Conservation (phyloP, 257 asterid species). For the Solanum medicagineum region DNA sequence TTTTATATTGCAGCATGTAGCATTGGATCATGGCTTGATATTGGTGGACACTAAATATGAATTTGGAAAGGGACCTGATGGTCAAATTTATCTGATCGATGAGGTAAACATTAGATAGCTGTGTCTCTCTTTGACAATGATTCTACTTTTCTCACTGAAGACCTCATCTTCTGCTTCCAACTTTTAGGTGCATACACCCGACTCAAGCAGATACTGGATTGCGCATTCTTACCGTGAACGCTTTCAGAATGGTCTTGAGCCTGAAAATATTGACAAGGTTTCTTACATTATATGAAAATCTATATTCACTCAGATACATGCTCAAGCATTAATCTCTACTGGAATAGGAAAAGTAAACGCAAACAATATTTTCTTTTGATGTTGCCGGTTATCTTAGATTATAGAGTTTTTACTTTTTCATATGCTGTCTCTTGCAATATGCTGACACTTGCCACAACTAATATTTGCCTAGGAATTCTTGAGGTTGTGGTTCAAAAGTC, state of each 20-base stretch:
- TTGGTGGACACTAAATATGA: slow-evolving; percentile 96
- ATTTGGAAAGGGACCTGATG: slow-evolving; percentile 90
- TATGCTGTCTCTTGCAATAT: background rate
- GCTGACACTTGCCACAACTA: slow-evolving; percentile 4
- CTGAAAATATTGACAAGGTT: slow-evolving; percentile 97
- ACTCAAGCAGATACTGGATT: slow-evolving; percentile 95
- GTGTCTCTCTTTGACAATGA: background rate
- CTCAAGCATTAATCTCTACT: background rate
- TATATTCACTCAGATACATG: background rate
- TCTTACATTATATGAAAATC: background rate
- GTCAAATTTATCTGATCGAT: slow-evolving; percentile 61
- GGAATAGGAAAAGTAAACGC: background rate
- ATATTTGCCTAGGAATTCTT: slow-evolving; percentile 62
- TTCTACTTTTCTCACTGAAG: background rate
- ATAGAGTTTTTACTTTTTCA: background rate
- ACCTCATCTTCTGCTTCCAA: background rate
- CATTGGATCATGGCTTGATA: slow-evolving; percentile 70
- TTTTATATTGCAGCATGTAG: slow-evolving; percentile 37
- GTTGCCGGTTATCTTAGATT: background rate
- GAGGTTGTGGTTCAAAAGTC: slow-evolving; percentile 91
- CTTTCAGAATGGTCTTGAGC: slow-evolving; percentile 67
- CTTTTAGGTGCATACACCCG: slow-evolving; percentile 86
- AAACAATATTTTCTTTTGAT: background rate
- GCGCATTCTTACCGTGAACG: slow-evolving; percentile 58
- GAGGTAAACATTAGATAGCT: slow-evolving; percentile 35